These are phyloP conservation scores for Diaporthe citri DNA, from an alignment of 2,329 filamentous ascomycete genomes.

Conservation along the genomic window DNA sequence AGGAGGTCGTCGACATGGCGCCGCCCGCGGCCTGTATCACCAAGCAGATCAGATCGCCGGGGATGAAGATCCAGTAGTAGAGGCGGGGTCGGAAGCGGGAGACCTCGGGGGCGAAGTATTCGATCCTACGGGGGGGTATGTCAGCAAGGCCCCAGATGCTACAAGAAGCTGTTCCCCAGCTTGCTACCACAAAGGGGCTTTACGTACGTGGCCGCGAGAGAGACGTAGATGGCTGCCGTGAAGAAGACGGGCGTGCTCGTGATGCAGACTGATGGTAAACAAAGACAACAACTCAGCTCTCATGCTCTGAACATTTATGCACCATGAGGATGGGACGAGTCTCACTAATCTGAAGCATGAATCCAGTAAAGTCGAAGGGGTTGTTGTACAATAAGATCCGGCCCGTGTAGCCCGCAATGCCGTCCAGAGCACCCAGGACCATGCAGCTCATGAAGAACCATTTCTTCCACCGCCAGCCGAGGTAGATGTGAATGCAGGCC, in stretches of 20 bases:
- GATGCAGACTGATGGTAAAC: conserved; percentile 61
- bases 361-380: conserved; percentile 69
- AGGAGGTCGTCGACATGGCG: conserved; percentile 54
- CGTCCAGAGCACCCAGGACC: conserved; percentile 66
- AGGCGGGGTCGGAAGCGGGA: conserved; percentile 49
- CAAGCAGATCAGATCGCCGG: conserved; percentile 64
- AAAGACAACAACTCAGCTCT: neutral
- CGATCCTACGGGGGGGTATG: conserved; percentile 38
- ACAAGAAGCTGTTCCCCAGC: neutral
- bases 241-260: conserved; percentile 68
- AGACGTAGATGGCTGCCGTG: conserved; percentile 76
- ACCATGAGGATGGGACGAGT: neutral
- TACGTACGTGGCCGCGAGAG: conserved; percentile 54
- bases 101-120: conserved; percentile 45
- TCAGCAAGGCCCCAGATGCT: neutral
- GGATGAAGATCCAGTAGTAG: conserved; percentile 56
- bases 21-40: conserved; percentile 65
- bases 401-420: conserved; percentile 73
- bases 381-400: conserved; percentile 69
- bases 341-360: conserved; percentile 73
- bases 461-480: conserved; percentile 61
- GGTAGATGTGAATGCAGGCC: conserved; percentile 58
- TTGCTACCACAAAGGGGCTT: too few species aligned
- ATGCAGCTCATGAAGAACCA: conserved; percentile 65
- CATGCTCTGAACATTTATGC: too few species aligned